phyloP scores from a whole-genome alignment of 495 filamentous ascomycete species.

The Bryoglossum gracile region DNA sequence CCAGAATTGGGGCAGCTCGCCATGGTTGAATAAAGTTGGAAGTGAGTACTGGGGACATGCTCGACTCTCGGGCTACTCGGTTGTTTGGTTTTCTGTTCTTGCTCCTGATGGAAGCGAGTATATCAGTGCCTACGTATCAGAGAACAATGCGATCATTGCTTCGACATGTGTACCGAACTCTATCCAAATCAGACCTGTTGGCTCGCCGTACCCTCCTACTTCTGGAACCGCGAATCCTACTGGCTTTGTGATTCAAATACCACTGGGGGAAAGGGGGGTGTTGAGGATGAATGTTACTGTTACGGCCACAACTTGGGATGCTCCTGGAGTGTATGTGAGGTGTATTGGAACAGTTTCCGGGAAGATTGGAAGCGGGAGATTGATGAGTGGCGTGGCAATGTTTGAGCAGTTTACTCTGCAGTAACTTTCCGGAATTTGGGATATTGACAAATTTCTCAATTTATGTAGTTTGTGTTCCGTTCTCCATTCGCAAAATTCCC shows the following conservation, averaged over 20 bases:
- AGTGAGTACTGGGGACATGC: conserved; percentile 39
- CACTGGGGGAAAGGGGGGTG: conserved; percentile 5
- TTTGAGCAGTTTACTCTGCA: conserved; percentile 16
- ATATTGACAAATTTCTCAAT: too few species aligned
- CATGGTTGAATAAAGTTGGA: conserved; percentile 16
- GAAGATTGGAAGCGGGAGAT: background rate
- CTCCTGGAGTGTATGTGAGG: background rate
- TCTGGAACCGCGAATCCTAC: background rate
- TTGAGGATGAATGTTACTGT: conserved; percentile 10
- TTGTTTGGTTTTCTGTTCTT: conserved; percentile 36
- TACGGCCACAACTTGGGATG: background rate
- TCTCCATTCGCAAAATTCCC: too few species aligned
- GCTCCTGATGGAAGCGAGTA: conserved; percentile 24
- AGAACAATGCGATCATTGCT: conserved; percentile 22
- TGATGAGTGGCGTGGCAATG: background rate
- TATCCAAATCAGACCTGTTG: conserved; percentile 13
- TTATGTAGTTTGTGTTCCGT: too few species aligned
- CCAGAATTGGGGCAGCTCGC: conserved; percentile 31
- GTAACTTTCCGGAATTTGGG: too few species aligned
- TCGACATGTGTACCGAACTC: conserved; percentile 5
- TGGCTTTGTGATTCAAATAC: conserved; percentile 14
- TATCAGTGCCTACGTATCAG: conserved; percentile 30
- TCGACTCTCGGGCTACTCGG: conserved; percentile 31
- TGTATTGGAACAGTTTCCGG: conserved; percentile 7
- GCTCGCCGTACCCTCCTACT: conserved; percentile 13